Conservation (phyloP, 257 asterid genomes). For the Jacaranda copaia region DNA sequence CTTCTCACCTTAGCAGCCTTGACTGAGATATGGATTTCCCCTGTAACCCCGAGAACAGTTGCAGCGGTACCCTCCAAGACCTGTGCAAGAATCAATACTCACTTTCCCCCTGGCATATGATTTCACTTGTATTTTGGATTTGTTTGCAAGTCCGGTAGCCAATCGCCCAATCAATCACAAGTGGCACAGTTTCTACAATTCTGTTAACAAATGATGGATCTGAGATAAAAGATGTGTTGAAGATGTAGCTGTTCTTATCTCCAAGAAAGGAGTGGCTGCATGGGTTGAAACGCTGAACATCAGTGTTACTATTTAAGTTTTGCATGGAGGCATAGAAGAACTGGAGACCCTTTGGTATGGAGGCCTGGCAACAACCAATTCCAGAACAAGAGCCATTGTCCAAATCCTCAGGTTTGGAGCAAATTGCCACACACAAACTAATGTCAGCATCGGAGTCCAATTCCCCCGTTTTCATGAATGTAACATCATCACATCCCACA, state of each 20-base stretch:
- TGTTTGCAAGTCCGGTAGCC: slow-evolving; percentile 34
- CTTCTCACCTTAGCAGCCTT: slow-evolving; percentile 50
- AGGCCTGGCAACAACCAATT: slow-evolving; percentile 52
- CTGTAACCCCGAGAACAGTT: no score
- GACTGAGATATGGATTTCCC: slow-evolving; percentile 6
- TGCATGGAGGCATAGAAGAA: background rate
- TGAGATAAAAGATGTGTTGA: slow-evolving; percentile 30
- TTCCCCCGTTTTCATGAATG: no score
- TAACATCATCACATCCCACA: no score
- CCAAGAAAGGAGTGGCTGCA: slow-evolving; percentile 51
- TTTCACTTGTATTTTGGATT: no score
- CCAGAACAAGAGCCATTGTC: slow-evolving; percentile 46
- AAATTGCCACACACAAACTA: slow-evolving; percentile 45
- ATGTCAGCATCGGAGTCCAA: background rate
- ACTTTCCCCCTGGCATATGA: no score
- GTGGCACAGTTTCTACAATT: no score
- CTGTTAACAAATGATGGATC: slow-evolving; percentile 2
- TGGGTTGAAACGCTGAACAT: slow-evolving; percentile 34
- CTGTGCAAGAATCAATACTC: no score
- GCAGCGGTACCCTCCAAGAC: no score
- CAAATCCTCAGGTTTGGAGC: slow-evolving; percentile 42
- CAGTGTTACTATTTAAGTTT: background rate
- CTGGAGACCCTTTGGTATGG: slow-evolving; percentile 47
- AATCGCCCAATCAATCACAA: slow-evolving; percentile 44
- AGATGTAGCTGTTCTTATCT: slow-evolving; percentile 39